Base-by-base conservation (phyloP, 352 stramenopile genomes). In the Globisporangium paddicum region DNA sequence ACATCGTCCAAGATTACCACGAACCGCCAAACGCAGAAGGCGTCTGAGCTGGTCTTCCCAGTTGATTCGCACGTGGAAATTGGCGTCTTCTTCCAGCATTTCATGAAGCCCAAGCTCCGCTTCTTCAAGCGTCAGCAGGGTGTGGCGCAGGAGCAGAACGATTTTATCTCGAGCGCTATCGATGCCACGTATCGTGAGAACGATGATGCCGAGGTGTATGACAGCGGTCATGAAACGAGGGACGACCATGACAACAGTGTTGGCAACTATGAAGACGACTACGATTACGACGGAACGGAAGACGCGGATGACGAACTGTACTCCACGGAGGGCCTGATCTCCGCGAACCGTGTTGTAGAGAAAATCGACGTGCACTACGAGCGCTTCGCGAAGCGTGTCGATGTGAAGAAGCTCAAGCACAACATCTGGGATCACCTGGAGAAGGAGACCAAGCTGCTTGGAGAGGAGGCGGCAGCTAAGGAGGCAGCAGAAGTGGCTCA, bases 371-470 rank as follows among this genome's bases (percentile, higher is more conserved):
- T 96, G 9, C 74, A 91, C 52, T 98, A 98, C 65, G 96, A 96
- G 26, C 93, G 85, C 14, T 82, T 96, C 38, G 96, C 96, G 18
- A 99, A 99, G 67, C 95, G 96, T 55, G 96, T 99, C 16, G 96
- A 99, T 68, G 96, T 99, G 2, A 97, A 97, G 65, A 90, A 95
- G 46, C 75, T 99, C 13, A 99, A 99, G 75, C 78, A 82, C 5
- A 96, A 95, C 68, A 86, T 99, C 34, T 99, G 96, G 97, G 71
- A 78, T 21, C 79, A 89, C 19, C 62, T 94, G 19, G 80, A 86
- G 55, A 77, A 74, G 38, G 71, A 85, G 32, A 69, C 65, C 0
- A 62, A 48, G 13, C 44, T 75, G n/a, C 55, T 73, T 11, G 60
- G 48, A 1, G 64, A 74, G 28, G 35, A 34, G 9, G 10, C 16